Evolutionary conservation across 331 rosid species (phyloP).

Genomic region (Quercus phellos): DNA sequence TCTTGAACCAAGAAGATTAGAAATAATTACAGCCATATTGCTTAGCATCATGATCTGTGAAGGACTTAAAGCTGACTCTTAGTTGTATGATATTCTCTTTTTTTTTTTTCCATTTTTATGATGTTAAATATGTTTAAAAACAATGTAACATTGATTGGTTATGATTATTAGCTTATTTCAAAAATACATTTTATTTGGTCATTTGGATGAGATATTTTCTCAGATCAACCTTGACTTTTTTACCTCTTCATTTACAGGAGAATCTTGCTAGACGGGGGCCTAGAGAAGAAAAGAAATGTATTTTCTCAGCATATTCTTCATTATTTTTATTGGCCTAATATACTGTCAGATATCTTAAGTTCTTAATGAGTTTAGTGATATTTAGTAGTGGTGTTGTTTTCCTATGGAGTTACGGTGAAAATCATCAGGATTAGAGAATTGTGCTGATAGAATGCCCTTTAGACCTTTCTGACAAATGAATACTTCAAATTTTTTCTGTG

Average conservation of each 20-base stretch:
- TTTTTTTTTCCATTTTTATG: not conserved
- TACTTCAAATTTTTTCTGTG: too few species aligned
- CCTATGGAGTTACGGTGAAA: not conserved
- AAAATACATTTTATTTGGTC: not conserved
- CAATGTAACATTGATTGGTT: not conserved
- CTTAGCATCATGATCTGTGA: too few species aligned
- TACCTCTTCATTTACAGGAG: conserved; percentile 49
- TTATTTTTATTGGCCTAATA: not conserved
- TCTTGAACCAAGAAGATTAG: too few species aligned
- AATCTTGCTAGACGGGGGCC: conserved; percentile 26
- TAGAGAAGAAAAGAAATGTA: conserved; percentile 58
- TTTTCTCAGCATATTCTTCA: conserved; percentile 16
- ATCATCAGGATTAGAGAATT: not conserved
- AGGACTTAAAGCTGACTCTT: too few species aligned
- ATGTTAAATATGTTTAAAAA: not conserved
- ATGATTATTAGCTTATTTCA: not conserved
- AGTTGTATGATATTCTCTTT: too few species aligned
- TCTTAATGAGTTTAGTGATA: not conserved
- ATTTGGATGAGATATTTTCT: not conserved
- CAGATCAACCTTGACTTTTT: conserved; percentile 8
- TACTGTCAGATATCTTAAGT: not conserved
- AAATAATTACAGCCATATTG: too few species aligned
- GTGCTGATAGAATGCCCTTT: not conserved
- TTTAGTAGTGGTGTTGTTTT: not conserved
- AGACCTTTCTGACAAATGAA: not conserved